Percentiles rank a stretch among this genome's conserved stretches.
phyloP scores from a whole-genome alignment of 192 early-diverging fungal genomes.

The Kickxella alabastrina region DNA sequence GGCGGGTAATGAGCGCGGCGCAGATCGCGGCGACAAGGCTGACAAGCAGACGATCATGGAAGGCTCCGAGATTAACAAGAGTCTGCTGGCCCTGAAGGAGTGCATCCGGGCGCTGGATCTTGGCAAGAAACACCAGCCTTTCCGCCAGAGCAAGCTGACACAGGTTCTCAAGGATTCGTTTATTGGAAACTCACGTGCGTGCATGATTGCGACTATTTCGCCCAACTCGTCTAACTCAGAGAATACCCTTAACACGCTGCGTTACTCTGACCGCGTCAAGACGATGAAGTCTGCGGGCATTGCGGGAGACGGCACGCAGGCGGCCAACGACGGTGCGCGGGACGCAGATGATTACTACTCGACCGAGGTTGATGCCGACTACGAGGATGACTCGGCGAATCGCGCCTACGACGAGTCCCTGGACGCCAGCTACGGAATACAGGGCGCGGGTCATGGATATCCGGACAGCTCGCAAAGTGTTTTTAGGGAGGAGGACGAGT shows the following conservation, averaged over 20 bases:
- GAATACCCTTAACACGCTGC: slow-evolving; percentile 93
- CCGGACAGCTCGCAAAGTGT: slow-evolving; percentile 17
- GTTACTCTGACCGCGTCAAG: slow-evolving; percentile 87
- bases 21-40: slow-evolving; percentile 86
- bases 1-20: slow-evolving; percentile 96
- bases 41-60: slow-evolving; percentile 97
- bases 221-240: slow-evolving; percentile 94
- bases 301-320: slow-evolving; percentile 17
- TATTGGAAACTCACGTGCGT: slow-evolving; percentile 94
- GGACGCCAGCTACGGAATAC: slow-evolving; percentile 2
- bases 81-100: slow-evolving; percentile 94
- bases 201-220: slow-evolving; percentile 98
- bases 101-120: slow-evolving; percentile 96
- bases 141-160: slow-evolving; percentile 95
- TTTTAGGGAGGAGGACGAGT: slow-evolving; percentile 39
- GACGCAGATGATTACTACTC: slow-evolving; percentile 41
- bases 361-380: slow-evolving; percentile 25
- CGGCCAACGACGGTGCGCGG: slow-evolving; percentile 30
- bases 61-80: slow-evolving; percentile 99
- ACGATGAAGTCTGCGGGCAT: slow-evolving; percentile 39
- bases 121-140: slow-evolving; percentile 93
- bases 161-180: slow-evolving; percentile 98
- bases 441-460: not conserved
- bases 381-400: slow-evolving; percentile 49
- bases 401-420: slow-evolving; percentile 18